Base-by-base conservation (phyloP, 2,329 filamentous ascomycete genomes). In the Paraphaeosphaeria minitans region DNA sequence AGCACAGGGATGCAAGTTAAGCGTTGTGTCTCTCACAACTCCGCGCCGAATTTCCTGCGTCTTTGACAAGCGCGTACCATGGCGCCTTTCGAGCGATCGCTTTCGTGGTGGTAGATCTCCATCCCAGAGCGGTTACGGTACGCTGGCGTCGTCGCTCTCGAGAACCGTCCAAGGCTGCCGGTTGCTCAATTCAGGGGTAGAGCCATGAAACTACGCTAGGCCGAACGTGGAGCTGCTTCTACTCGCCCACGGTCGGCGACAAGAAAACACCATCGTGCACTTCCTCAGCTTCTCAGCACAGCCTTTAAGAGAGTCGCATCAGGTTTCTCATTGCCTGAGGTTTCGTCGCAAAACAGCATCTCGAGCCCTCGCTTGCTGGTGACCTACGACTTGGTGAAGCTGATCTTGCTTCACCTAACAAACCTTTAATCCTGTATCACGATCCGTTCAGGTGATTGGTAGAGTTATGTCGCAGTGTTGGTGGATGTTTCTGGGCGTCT, bases 171-270 rank as follows among this genome's bases (percentile, higher is more conserved):
- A 57, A 52, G 58, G 50, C 60, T 61, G 64, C 65, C 64, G 68
- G 70, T 53, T 60, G 63, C 60, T 65, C 59, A 57, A 45, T 60
- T 64, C 66, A 62, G 63, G 63, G 64, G 63, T 55, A 55, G 61
- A 62, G 58, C 61, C 61, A 53, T 75, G 73, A 75, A 75, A 75
- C 73, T 48, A 59, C 59, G 60, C 66, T 69, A 66, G 43, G 41
- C 61, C 62, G 47, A 52, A 63, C 33, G 43, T 53, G 55, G 55
- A 22, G 33, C 43, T 37, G 51, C 60, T 65, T 71, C 69, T 73
- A 65, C 62, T 73, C 70, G 70, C 70, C 70, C 65, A 68, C 63
- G 12, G 27, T 35, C 42, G 63, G 67, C 68, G 68, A 71, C 63
- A 63, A 71, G 66, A 67, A 39, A 56, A 57, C 21, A 56, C 51